These are phyloP conservation scores for Panellus pusillus DNA, from an alignment of 768 basidiomycete species.

Conservation along the genomic window DNA sequence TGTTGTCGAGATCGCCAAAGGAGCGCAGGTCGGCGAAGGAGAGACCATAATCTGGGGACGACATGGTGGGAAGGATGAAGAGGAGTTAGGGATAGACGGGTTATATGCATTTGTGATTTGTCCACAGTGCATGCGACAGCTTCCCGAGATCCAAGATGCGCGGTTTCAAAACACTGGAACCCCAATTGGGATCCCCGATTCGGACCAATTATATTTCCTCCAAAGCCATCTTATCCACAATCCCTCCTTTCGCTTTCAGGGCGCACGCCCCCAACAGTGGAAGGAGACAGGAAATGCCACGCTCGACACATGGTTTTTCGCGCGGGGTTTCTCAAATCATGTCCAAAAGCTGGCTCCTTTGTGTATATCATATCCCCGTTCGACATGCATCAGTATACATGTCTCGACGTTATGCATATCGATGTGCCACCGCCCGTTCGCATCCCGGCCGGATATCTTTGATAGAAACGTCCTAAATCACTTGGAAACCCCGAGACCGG, in stretches of 20 bases:
- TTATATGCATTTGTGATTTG: background rate
- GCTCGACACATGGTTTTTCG: conserved; percentile 51
- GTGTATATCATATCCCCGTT: conserved; percentile 1
- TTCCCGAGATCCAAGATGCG: background rate
- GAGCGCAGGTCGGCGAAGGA: conserved; percentile 20
- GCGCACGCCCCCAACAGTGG: no score
- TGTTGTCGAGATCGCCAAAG: conserved; percentile 8
- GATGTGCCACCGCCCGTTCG: background rate
- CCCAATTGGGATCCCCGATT: background rate
- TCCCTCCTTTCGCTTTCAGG: conserved; percentile 23
- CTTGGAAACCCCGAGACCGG: no score
- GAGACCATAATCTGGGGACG: conserved; percentile 19
- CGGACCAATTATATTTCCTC: no score
- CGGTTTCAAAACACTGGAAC: no score
- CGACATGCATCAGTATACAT: conserved; percentile 8
- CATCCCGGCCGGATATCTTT: no score
- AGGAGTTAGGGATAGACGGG: conserved; percentile 22
- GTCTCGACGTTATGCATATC: background rate
- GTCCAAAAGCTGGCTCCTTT: conserved; percentile 6
- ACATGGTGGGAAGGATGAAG: conserved; percentile 14
- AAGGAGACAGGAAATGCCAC: no score
- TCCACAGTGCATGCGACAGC: background rate
- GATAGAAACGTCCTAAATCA: no score
- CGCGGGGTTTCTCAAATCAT: conserved; percentile 57
- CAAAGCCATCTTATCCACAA: conserved; percentile 39